Evolutionary conservation across 805 yeast species (phyloP), one percentile per base, ranked within the genome.

Genomic region (Starmerella ratchasimensis): DNA sequence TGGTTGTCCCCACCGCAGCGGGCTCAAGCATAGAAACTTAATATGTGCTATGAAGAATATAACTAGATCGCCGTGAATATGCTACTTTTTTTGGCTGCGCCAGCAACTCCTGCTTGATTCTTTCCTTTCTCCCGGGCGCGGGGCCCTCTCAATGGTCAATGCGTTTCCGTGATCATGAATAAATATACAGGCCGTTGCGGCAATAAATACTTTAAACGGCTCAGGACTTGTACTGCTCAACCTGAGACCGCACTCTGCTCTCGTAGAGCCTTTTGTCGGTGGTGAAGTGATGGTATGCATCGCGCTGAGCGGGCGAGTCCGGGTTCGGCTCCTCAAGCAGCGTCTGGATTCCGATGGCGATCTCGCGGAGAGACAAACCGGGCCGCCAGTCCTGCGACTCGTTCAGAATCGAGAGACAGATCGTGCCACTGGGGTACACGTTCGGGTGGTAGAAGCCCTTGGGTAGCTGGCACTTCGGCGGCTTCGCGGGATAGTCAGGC

Each of bases 341-440:
- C 57, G 86, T 95, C 59, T 90, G 99, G 36, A 90, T 75, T 4
- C 98, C 99, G 44, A 84, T 63, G 2, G 80, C 76, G 41, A 90
- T 78, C 56, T 88, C 94, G 54, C 82, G 84, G 48, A 88, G 61
- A 13, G 94, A 81, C 48, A 88, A 80, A 7, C 95, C 94, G 1
- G 99, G 98, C 54, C 94, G 73, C 99, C 99, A 90, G 58, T 83
- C 97, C 59, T 86, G 93, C 32, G 78, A 84, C 57, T 90, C 98
- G 58, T 90, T 90, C 54, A 90, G 65, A 38, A 90, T 86, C 37
- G 93, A 77, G 33, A 90, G 69, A 61, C 99, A 90, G 26, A 90
- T 77, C 1, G 97, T 90, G 1, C 99, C 99, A 39, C 94, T 80
- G 1, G 99, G 99, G 52, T 90, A 90, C 8, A 90, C 88, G 53